These are phyloP conservation scores for Candida broadrunensis DNA, from an alignment of 805 yeast genomes.

Conservation along the genomic window DNA sequence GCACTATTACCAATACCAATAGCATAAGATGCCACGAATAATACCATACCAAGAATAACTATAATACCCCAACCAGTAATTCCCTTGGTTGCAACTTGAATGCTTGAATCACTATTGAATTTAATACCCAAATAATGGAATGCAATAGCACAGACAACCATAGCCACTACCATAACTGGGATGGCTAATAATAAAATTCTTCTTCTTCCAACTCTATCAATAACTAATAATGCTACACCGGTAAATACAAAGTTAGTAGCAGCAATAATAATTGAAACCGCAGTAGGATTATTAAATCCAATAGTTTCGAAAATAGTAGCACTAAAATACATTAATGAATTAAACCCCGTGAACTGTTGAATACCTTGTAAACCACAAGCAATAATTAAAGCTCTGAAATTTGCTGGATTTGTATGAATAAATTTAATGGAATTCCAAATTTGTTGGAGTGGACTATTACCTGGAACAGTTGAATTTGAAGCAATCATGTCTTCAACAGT, in stretches of 20 bases:
- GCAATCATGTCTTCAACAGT: slow-evolving; percentile 66
- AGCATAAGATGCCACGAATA: slow-evolving; percentile 87
- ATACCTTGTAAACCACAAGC: slow-evolving; percentile 95
- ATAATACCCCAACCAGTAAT: slow-evolving; percentile 85
- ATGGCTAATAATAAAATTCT: slow-evolving; percentile 72
- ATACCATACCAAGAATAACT: slow-evolving; percentile 79
- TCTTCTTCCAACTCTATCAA: slow-evolving; percentile 88
- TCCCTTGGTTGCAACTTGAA: slow-evolving; percentile 33
- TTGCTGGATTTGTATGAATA: slow-evolving; percentile 68
- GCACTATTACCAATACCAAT: slow-evolving; percentile 96
- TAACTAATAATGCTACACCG: slow-evolving; percentile 76
- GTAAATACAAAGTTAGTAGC: slow-evolving; percentile 94
- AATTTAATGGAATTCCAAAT: slow-evolving; percentile 60
- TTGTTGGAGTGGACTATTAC: slow-evolving; percentile 40
- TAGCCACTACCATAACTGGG: slow-evolving; percentile 78
- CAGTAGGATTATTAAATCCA: slow-evolving; percentile 88
- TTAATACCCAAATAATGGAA: slow-evolving; percentile 78
- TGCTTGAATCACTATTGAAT: slow-evolving; percentile 46
- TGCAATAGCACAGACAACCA: slow-evolving; percentile 82
- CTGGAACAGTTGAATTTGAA: slow-evolving; percentile 41
- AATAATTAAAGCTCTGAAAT: slow-evolving; percentile 82
- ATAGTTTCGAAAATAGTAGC: slow-evolving; percentile 89
- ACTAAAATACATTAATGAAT: slow-evolving; percentile 92
- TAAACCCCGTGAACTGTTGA: slow-evolving; percentile 96
- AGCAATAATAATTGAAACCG: slow-evolving; percentile 89